Evolutionary conservation across 805 yeast genomes (phyloP), one percentile per base, ranked within the genome.

Genomic region (Alloascoidea hylecoeti): DNA sequence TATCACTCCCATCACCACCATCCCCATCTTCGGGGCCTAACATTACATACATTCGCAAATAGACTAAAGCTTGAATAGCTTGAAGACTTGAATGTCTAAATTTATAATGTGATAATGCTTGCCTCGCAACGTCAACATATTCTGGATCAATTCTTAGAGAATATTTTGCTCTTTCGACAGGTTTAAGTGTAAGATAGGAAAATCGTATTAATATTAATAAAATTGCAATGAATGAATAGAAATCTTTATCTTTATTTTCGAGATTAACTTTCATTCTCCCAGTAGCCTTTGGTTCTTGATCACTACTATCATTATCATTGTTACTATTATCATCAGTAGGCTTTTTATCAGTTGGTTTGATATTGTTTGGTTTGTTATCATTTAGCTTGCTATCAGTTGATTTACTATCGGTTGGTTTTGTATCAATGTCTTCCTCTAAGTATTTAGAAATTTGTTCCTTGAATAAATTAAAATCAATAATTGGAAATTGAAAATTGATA

Each of bases 11-110:
- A 42, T 64, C 69, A 18, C 17, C 36, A 23, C 30, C 30, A 14
- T 34, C 36, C 35, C 61, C 66, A 48, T 70, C 68, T 39, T 64
- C 70, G 2, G 68, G 67, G 2, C 70, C 55, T 46, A 63, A 68
- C 13, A 46, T 46, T 41, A 66, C 60, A 47, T 72, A 72, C 6
- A 67, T 43, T 44, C 68, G 58, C 19, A 68, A 45, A 4, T 62
- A 47, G 16, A 68, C 43, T 13, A 66, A 45, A 1, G 67, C 66
- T 44, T 72, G 78, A 15, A 72, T 58, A 33, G 59, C 58, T 36
- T 64, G 50, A 17, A 71, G 45, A 0, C 68, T 57, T 16, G 69
- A 62, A 39, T 61, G 65, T 41, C 57, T 55, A 43, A 61, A 51
- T 9, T 14, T 9, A 18, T n/a, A 34, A 14, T 34, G 18, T 16